phyloP scores from a whole-genome alignment of 805 yeast species.

The Wickerhamomyces chaumierensis region DNA sequence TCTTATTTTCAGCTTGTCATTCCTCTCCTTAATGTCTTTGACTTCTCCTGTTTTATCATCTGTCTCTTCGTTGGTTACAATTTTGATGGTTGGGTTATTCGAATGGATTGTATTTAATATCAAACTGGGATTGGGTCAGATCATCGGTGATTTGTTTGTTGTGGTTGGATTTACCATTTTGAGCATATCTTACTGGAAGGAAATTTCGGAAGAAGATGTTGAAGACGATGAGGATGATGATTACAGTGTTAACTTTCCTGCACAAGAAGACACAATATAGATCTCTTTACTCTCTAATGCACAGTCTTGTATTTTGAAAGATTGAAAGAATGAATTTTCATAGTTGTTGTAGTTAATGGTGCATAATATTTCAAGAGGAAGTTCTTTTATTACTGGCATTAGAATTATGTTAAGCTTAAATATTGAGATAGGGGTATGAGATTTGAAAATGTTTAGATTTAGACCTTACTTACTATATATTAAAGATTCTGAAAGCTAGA shows the following conservation, averaged over 20 bases:
- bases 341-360: too few relatives aligned
- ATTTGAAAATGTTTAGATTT: too few relatives aligned
- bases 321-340: too few relatives aligned
- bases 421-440: too few relatives aligned
- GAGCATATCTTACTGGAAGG: constrained; percentile 56
- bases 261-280: too few relatives aligned
- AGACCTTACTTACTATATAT: too few relatives aligned
- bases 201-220: constrained; percentile 35
- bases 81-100: constrained; percentile 65
- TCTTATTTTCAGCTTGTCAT: constrained; percentile 57
- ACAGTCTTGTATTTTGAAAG: too few relatives aligned
- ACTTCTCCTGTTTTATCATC: constrained; percentile 79
- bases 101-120: constrained; percentile 64
- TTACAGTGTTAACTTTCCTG: constrained; percentile 3
- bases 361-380: too few relatives aligned
- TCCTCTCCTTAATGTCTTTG: constrained; percentile 67
- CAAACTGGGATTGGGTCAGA: constrained; percentile 40
- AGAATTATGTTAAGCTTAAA: too few relatives aligned
- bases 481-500: too few relatives aligned
- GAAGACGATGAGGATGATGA: constrained; percentile 18
- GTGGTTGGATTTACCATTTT: constrained; percentile 58
- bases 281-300: too few relatives aligned
- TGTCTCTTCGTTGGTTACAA: constrained; percentile 59
- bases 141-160: constrained; percentile 60
- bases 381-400: too few relatives aligned